Evolutionary conservation across 768 basidiomycete genomes (phyloP), one percentile per base, ranked within the genome.

Genomic region (Termitomyces heimii): DNA sequence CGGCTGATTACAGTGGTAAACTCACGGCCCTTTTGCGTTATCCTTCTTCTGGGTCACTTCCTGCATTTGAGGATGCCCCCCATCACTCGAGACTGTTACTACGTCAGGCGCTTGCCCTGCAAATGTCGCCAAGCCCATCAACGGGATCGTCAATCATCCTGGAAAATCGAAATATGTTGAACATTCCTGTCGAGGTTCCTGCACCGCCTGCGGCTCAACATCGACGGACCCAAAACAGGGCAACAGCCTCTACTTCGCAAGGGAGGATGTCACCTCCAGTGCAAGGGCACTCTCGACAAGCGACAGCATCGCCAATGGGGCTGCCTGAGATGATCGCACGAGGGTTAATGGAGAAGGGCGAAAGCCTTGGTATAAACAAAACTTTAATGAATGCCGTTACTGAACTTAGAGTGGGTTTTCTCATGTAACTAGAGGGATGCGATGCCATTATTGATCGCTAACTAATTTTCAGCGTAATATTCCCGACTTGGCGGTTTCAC

Each of bases 1-100:
- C 88, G 8, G 82, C 88, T 13, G 94, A 96, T 70, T 96, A 96
- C 69, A 92, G 86, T 55, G 81, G 79, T 1, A 89, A 97, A 64
- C 75, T 99, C 28, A 93, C 92, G 24, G 76, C 79, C 55, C 80
- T 98, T 20, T 75, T 99, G 37, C 91, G 91, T 54, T 98, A 98
- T 71, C 93, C 96, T 14, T 70, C 83, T 4, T 77, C 79, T 13
- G 71, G 78, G 1, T 60, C 73, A 37, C 57, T 66, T 22, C 62
- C 65, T 20, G 66, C 67, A 34, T 68, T 75, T 39, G 67, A 73
- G 22, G 72, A 73, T 42, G 70, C 70, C 26, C 74, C 76, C 10
- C 81, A 84, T 66, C 89, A 86, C 58, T 76, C 84, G 22, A 76
- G 77, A 45, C 76, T 96, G 35, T 80, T 99, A 20, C 69, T 98